Base-by-base conservation (phyloP, 106 monocot genomes). In the Xerophyta viscosa region DNA sequence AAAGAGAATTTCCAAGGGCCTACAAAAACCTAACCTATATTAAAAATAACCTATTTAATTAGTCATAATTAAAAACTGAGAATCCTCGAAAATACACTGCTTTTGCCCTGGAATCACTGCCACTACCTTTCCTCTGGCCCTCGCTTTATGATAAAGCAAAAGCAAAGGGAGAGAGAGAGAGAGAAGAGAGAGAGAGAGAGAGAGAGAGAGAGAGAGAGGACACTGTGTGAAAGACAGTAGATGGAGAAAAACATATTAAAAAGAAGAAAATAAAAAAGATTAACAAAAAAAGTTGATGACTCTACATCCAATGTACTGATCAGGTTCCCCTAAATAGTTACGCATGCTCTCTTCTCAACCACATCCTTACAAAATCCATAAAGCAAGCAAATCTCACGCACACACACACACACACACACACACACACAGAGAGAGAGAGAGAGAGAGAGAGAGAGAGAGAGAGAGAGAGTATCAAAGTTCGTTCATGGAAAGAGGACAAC, bases 401-500 rank as follows among this genome's bases (percentile, higher is more conserved):
- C 5, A 36, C 5, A 36, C 7, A 36, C 33, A 11, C 33, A 5
- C 33, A n/a, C n/a, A n/a, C n/a, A n/a, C n/a, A n/a, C n/a, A n/a
- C n/a, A n/a, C n/a, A n/a, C n/a, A n/a, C n/a, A n/a, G n/a, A n/a
- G n/a, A n/a, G 50, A 46, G 47, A 24, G 26, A 69, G 46, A 65
- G n/a, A 24, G 39, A 39, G 24, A 33, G 54, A 57, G 46, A 52
- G 56, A 50, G 45, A 61, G 60, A 61, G 29, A 31, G 6, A 48
- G 52, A 29, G 17, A 20, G 24, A n/a, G 12, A 20, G 55, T 45
- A 46, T 43, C n/a, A 8, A 7, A 20, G 46, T 50, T 14, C 27
- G 31, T 55, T 21, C 28, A 77, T 77, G 86, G 73, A 86, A 53
- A 73, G 77, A 69, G 71, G 66, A 37, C 61, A 45, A 10, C 60